A percentile compares a stretch with the other conserved stretches of the same genome.
Conservation (phyloP, 2,329 filamentous ascomycete species). For the Anthostomella pinea region DNA sequence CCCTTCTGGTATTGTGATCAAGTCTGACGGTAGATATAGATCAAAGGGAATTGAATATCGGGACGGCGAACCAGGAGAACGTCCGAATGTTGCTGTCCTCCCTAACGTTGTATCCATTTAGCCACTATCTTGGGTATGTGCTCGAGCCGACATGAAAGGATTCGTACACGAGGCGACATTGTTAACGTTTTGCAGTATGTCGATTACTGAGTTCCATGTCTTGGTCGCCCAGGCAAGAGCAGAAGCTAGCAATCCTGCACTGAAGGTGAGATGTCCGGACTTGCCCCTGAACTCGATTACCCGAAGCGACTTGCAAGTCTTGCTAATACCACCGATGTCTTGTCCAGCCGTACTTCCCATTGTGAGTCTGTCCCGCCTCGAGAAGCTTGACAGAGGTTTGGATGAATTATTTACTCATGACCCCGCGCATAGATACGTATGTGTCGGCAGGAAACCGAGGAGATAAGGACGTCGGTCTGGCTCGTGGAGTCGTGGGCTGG, state of each 20-base stretch:
- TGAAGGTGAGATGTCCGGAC: slow-evolving; percentile 47
- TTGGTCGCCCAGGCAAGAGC: slow-evolving; percentile 49
- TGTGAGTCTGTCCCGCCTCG: slow-evolving; percentile 43
- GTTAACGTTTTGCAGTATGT: slow-evolving; percentile 44
- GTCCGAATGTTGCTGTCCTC: slow-evolving; percentile 53
- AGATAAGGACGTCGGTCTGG: slow-evolving; percentile 12
- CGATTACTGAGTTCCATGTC: slow-evolving; percentile 54
- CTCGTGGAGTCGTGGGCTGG: too few species aligned
- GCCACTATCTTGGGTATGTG: slow-evolving; percentile 45
- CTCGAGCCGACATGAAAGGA: background rate
- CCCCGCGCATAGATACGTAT: slow-evolving; percentile 50
- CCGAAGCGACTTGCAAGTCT: too few species aligned
- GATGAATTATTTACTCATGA: too few species aligned
- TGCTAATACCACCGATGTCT: too few species aligned
- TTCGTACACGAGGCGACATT: slow-evolving; percentile 5
- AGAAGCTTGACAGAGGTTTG: background rate
- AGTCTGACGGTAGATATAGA: slow-evolving; percentile 37
- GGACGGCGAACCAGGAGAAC: slow-evolving; percentile 51
- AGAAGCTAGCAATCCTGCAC: slow-evolving; percentile 45
- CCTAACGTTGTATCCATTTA: slow-evolving; percentile 55
- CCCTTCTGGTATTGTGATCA: background rate
- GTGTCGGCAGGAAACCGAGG: slow-evolving; percentile 57
- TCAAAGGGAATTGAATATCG: slow-evolving; percentile 50
- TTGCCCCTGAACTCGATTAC: too few species aligned
- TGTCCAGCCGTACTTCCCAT: slow-evolving; percentile 56